A percentile compares a stretch with the other conserved stretches of the same genome.
Evolutionary conservation across 2,329 filamentous ascomycete genomes (phyloP).

Genomic region (Fusarium siculi): DNA sequence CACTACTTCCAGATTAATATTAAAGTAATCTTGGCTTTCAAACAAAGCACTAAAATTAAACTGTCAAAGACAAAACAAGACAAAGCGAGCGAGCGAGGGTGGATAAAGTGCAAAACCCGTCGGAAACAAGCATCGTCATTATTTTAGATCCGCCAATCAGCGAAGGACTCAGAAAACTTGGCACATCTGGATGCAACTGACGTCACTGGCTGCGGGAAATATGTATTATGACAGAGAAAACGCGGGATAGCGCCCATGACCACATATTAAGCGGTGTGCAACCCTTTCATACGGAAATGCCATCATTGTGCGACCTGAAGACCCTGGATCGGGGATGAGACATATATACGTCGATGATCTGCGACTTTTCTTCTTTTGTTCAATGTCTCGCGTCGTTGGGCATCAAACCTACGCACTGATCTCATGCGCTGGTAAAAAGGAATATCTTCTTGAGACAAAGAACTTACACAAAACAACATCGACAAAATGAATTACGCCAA

Average conservation of each 20-base stretch:
- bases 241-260: background rate
- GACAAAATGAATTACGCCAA: conserved; percentile 38
- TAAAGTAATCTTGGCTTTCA: background rate
- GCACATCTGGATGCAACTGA: conserved; percentile 6
- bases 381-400: conserved; percentile 8
- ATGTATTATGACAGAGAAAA: conserved; percentile 16
- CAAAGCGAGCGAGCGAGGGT: background rate
- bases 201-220: conserved; percentile 16
- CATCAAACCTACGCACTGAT: conserved; percentile 8
- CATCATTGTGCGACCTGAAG: conserved; percentile 19
- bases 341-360: conserved; percentile 19
- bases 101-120: background rate
- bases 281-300: background rate
- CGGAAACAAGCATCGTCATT: conserved; percentile 16
- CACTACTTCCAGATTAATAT: background rate
- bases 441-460: background rate
- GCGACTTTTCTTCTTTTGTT: background rate
- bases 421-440: background rate
- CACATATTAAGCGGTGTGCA: conserved; percentile 15
- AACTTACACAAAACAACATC: background rate
- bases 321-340: background rate
- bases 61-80: conserved; percentile 19
- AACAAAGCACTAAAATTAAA: conserved; percentile 11
- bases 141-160: conserved; percentile 5
- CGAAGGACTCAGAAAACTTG: conserved; percentile 1